phyloP scores from a whole-genome alignment of 768 basidiomycete genomes.

The Collybiopsis confluens region DNA sequence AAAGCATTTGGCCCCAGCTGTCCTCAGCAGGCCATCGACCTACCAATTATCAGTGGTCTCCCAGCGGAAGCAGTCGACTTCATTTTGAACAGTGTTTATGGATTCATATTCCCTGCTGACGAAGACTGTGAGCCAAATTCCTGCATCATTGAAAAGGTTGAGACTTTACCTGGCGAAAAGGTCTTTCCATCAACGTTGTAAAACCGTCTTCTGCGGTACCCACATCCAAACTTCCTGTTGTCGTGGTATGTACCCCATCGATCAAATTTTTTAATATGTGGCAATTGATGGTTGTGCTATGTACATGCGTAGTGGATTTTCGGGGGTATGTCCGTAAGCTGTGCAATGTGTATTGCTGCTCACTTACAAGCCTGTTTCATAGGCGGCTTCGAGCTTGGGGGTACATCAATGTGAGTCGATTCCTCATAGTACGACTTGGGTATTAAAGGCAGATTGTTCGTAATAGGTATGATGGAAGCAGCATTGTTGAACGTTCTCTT shows the following conservation, averaged over 20 bases:
- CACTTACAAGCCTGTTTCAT: background rate
- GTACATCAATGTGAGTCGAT: slow-evolving; percentile 26
- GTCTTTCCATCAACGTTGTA: slow-evolving; percentile 51
- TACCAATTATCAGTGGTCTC: slow-evolving; percentile 32
- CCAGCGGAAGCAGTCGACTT: slow-evolving; percentile 28
- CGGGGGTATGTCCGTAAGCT: slow-evolving; percentile 30
- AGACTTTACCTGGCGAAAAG: slow-evolving; percentile 17
- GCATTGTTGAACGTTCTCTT: slow-evolving; percentile 41
- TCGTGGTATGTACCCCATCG: slow-evolving; percentile 35
- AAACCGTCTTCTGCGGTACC: slow-evolving; percentile 37
- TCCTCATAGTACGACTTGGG: background rate
- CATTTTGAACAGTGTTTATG: slow-evolving; percentile 8
- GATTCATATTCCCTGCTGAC: slow-evolving; percentile 8
- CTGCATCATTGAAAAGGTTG: background rate
- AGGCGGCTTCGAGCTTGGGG: slow-evolving; percentile 38
- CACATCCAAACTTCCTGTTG: slow-evolving; percentile 45
- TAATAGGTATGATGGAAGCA: slow-evolving; percentile 37
- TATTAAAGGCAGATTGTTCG: no score
- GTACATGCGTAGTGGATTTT: slow-evolving; percentile 41
- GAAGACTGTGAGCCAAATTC: slow-evolving; percentile 7
- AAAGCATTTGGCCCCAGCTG: slow-evolving; percentile 40
- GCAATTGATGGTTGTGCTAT: background rate
- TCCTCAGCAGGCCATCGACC: slow-evolving; percentile 36
- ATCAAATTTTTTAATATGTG: background rate
- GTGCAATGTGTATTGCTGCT: background rate